These are phyloP conservation scores for Pseudocercospora macadamiae DNA, from an alignment of 2,329 filamentous ascomycete species.

Conservation along the genomic window DNA sequence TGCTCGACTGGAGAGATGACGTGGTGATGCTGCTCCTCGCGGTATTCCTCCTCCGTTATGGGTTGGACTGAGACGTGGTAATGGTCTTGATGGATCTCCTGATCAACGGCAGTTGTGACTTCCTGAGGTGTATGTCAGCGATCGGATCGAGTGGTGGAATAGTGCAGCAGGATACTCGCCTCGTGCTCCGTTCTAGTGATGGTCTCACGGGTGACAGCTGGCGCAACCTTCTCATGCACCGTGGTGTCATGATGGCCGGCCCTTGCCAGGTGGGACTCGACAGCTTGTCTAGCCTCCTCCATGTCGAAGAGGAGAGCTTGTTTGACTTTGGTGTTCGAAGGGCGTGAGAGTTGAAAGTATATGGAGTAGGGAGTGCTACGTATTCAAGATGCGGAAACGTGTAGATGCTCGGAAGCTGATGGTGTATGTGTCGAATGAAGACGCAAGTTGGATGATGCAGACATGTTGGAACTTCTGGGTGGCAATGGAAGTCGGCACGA, in stretches of 20 bases:
- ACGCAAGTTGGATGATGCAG: neutral
- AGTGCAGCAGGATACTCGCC: neutral
- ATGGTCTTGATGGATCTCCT: constrained; percentile 72
- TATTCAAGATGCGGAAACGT: neutral
- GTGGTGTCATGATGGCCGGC: constrained; percentile 69
- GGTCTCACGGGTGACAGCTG: constrained; percentile 54
- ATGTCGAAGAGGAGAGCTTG: constrained; percentile 46
- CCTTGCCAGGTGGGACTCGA: constrained; percentile 62
- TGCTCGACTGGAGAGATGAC: constrained; percentile 62
- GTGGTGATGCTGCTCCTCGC: constrained; percentile 65
- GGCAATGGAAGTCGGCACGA: too few species aligned
- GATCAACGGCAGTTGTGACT: constrained; percentile 47
- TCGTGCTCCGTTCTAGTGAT: constrained; percentile 56
- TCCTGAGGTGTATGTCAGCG: constrained; percentile 5
- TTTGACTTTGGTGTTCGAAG: neutral
- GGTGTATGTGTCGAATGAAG: constrained; percentile 1
- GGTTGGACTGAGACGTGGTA: constrained; percentile 72
- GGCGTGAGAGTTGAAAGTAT: constrained; percentile 10
- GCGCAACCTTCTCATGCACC: constrained; percentile 66
- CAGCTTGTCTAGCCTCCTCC: constrained; percentile 67
- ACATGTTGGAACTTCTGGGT: neutral
- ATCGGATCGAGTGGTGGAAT: neutral
- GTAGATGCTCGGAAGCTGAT: constrained; percentile 12
- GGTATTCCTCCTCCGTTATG: constrained; percentile 57
- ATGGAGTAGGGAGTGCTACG: constrained; percentile 8